Evolutionary conservation across 1,284 basidiomycete species (phyloP), one percentile per base, ranked within the genome.

Genomic region (Rhodotorula sp.): DNA sequence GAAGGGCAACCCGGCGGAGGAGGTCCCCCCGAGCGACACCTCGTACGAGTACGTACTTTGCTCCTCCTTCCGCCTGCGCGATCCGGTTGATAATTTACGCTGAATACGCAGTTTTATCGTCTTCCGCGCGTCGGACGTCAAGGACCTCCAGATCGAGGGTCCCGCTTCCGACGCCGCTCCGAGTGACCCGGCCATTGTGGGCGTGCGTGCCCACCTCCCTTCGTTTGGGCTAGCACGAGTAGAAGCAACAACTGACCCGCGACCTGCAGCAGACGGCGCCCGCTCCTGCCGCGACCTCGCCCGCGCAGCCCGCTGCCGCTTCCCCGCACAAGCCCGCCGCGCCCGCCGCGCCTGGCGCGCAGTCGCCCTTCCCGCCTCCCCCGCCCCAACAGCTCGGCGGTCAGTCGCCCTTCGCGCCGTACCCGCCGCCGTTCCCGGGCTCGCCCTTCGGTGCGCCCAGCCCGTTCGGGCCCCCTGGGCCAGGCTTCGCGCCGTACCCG

Each of bases 101-200:
- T 7, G 12, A 39, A 21, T 13, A 6, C 37, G 32, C 67, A 80
- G 79, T 70, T 79, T 76, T 62, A 77, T 80, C 67, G 78, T 80
- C 62, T 80, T 80, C 72, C 71, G 77, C 46, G 79, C 79, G 17
- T 71, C 75, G 57, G 79, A 80, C 66, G 78, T 80, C 60, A 80
- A 79, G 69, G 79, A 80, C 63, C 68, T 80, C 56, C 77, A 79
- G 55, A 80, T 80, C 55, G 79, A 80, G 71, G 70, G 75, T 21
- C 70, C 74, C 22, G 62, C 70, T 21, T 34, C 74, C 32, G 73
- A 74, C 37, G 69, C 70, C 22, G 61, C 71, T 25, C 72, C 74
- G 5, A 67, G 59, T 60, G 79, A 80, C 67, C 79, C 79, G 19
- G 79, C 79, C 10, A 79, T 80, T 60, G 77, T 80, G 34, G 77